These are phyloP conservation scores for Mycena indigotica DNA, from an alignment of 768 basidiomycete genomes.

Conservation along the genomic window DNA sequence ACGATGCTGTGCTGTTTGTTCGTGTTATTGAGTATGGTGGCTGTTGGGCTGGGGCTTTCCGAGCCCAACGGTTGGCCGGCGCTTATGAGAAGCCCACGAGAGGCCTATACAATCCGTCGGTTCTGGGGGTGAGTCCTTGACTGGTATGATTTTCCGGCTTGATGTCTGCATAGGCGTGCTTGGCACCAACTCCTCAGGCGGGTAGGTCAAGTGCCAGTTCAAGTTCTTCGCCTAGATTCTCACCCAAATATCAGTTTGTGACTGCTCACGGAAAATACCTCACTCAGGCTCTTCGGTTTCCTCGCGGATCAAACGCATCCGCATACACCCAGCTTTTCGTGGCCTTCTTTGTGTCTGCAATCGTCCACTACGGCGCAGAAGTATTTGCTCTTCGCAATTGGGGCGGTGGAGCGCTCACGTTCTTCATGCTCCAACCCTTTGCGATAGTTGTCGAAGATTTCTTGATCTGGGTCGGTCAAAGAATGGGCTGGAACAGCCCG, in stretches of 20 bases:
- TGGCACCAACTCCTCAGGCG: conserved; percentile 21
- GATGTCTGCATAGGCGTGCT: conserved; percentile 3
- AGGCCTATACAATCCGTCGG: conserved; percentile 41
- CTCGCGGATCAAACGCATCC: conserved; percentile 27
- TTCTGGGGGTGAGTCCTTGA: conserved; percentile 42
- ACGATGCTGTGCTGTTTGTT: conserved; percentile 1
- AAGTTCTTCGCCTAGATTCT: no score
- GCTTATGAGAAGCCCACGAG: conserved; percentile 33
- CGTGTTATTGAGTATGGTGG: conserved; percentile 24
- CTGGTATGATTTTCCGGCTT: no score
- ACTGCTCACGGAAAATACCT: conserved; percentile 31
- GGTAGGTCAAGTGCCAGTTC: no score
- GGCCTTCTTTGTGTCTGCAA: conserved; percentile 37
- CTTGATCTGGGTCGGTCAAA: neutral
- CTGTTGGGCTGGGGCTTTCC: conserved; percentile 28
- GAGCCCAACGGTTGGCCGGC: conserved; percentile 43
- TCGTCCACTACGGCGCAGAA: conserved; percentile 38
- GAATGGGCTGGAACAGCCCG: neutral
- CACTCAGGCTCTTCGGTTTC: conserved; percentile 28
- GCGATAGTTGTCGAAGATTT: conserved; percentile 13
- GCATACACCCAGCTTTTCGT: conserved; percentile 36
- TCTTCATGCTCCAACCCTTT: conserved; percentile 14
- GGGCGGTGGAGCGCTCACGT: conserved; percentile 7
- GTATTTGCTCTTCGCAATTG: conserved; percentile 23
- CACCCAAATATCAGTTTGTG: conserved; percentile 28